A percentile compares a stretch with the other conserved stretches of the same genome.
Evolutionary conservation across 495 filamentous ascomycete genomes (phyloP).

Genomic region (Aspergillus asperescens): DNA sequence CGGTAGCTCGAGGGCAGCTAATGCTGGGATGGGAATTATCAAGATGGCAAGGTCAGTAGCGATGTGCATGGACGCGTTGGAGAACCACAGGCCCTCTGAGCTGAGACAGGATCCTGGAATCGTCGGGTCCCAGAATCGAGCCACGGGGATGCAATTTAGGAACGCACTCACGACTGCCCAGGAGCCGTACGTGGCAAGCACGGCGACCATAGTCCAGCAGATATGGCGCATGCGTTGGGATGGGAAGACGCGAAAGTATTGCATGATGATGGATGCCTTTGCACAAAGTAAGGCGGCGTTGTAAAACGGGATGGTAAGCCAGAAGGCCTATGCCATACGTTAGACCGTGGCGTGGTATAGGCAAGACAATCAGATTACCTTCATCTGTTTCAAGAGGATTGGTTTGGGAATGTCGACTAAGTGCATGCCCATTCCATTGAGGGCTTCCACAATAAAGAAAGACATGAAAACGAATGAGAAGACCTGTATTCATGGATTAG

Average conservation of each 20-base stretch:
- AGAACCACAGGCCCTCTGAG: constrained; percentile 43
- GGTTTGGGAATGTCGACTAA: constrained; percentile 29
- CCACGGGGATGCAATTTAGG: constrained; percentile 43
- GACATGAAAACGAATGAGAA: constrained; percentile 41
- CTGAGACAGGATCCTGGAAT: constrained; percentile 36
- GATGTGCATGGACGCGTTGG: constrained; percentile 49
- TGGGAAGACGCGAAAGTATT: constrained; percentile 47
- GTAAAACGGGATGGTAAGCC: constrained; percentile 44
- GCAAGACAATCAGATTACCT: constrained; percentile 20
- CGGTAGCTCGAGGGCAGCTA: constrained; percentile 43
- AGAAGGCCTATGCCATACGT: constrained; percentile 31
- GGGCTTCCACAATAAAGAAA: constrained; percentile 35
- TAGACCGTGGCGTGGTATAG: neutral
- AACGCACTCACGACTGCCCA: constrained; percentile 43
- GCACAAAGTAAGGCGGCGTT: constrained; percentile 47
- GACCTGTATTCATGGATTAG: constrained; percentile 12
- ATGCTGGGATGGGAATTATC: constrained; percentile 46
- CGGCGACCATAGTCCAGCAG: constrained; percentile 40
- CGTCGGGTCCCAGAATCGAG: constrained; percentile 39
- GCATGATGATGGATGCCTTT: constrained; percentile 47
- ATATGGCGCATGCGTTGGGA: constrained; percentile 35
- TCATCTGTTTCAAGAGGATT: constrained; percentile 35
- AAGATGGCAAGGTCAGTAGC: constrained; percentile 49
- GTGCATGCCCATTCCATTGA: constrained; percentile 42
- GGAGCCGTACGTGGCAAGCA: constrained; percentile 36